Evolutionary conservation across 2,329 filamentous ascomycete species (phyloP).

Genomic region (Parafenestella ontariensis): DNA sequence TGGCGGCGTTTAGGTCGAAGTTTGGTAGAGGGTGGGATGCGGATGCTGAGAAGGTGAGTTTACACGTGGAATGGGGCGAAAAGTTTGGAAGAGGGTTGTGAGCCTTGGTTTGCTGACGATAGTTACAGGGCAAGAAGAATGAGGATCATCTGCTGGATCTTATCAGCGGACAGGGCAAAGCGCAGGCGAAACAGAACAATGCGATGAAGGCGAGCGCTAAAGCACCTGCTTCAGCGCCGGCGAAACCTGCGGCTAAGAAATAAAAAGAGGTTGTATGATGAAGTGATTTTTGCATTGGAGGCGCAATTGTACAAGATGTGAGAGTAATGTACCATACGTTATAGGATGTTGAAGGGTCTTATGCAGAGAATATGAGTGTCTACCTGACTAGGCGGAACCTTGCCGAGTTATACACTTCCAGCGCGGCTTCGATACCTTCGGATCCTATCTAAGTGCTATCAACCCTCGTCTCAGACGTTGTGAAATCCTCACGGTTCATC

Average conservation of each 20-base stretch:
- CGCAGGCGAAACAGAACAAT: slow-evolving; percentile 17
- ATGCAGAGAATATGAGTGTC: neutral
- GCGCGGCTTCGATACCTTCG: neutral
- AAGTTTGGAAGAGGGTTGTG: no score
- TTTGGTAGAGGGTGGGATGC: slow-evolving; percentile 87
- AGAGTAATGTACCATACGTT: slow-evolving; percentile 4
- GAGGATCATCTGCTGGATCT: slow-evolving; percentile 41
- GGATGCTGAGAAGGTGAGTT: slow-evolving; percentile 13
- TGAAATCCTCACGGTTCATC: no score
- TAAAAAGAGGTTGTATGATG: neutral
- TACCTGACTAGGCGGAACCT: neutral
- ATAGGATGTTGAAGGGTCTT: neutral
- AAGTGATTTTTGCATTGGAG: neutral
- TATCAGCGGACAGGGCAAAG: slow-evolving; percentile 36
- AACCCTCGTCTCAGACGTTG: neutral
- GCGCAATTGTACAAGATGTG: neutral
- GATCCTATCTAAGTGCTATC: neutral
- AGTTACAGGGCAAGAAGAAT: slow-evolving; percentile 21
- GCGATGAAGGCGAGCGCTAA: slow-evolving; percentile 23
- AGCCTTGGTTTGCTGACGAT: slow-evolving; percentile 2
- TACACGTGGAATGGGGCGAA: neutral
- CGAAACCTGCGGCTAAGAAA: slow-evolving; percentile 19
- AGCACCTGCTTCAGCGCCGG: slow-evolving; percentile 11
- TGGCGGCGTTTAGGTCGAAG: slow-evolving; percentile 82
- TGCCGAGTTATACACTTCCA: neutral